Percentiles rank a stretch among this genome's conserved stretches.
phyloP scores from a whole-genome alignment of 108 stramenopile species.

The Stephanodiscus triporus region DNA sequence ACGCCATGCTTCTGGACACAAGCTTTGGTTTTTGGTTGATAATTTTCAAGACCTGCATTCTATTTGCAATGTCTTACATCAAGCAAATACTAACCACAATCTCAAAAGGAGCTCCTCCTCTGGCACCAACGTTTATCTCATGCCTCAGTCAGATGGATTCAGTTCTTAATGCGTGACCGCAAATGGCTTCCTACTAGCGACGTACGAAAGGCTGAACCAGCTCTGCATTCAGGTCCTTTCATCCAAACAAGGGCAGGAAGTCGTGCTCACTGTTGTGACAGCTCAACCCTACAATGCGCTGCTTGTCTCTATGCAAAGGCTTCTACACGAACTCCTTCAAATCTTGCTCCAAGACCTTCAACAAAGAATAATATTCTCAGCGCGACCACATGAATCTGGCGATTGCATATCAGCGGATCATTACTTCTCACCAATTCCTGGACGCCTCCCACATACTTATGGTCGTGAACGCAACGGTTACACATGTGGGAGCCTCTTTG shows the following conservation, averaged over 20 bases:
- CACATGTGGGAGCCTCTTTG: slow-evolving; percentile 53
- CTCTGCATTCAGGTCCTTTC: neutral
- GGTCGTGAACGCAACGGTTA: slow-evolving; percentile 9
- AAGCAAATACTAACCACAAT: neutral
- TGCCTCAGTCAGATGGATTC: neutral
- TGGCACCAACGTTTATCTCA: too few species aligned
- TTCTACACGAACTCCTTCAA: neutral
- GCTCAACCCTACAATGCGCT: too few species aligned
- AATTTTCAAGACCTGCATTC: neutral
- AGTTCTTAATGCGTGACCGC: neutral
- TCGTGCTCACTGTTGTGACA: neutral
- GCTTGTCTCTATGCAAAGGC: too few species aligned
- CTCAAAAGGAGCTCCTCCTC: slow-evolving; percentile 5
- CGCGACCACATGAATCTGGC: slow-evolving; percentile 14
- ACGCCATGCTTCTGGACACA: neutral
- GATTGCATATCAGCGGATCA: slow-evolving; percentile 46
- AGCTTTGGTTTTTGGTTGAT: neutral
- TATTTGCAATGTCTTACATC: too few species aligned
- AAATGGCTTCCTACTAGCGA: neutral
- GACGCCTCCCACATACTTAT: slow-evolving; percentile 15
- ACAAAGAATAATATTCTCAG: neutral
- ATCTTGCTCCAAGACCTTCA: neutral
- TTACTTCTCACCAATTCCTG: too few species aligned
- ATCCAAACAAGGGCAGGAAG: neutral
- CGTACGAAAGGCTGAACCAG: too few species aligned